Evolutionary conservation across 164 flowering plant species (phyloP).

Genomic region (Echeveria elegans): DNA sequence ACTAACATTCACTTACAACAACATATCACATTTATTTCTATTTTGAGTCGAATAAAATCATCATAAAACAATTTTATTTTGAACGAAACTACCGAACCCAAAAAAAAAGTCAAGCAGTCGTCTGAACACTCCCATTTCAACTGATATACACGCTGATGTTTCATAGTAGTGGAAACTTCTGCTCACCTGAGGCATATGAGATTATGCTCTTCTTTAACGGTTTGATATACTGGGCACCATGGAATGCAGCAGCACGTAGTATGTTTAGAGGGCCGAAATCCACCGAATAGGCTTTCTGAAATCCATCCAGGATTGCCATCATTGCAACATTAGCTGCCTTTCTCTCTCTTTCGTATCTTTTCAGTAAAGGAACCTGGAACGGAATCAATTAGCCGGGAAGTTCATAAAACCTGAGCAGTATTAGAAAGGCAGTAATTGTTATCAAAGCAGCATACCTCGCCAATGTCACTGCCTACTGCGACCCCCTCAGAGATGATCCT

Average conservation of each 20-base stretch:
- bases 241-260: constrained; percentile 74
- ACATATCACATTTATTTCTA: too few species aligned
- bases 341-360: constrained; percentile 75
- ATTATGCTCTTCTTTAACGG: constrained; percentile 75
- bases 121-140: neutral
- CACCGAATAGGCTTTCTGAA: constrained; percentile 86
- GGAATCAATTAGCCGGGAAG: neutral
- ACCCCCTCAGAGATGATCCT: constrained; percentile 71
- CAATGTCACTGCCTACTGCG: constrained; percentile 74
- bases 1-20: too few species aligned
- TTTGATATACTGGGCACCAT: constrained; percentile 59
- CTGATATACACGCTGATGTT: neutral
- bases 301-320: constrained; percentile 84
- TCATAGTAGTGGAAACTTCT: constrained; percentile 46
- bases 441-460: constrained; percentile 50
- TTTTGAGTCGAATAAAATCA: too few species aligned
- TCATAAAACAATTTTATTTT: too few species aligned
- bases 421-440: neutral
- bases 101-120: neutral
- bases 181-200: constrained; percentile 79
- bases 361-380: constrained; percentile 55
- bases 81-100: too few species aligned
- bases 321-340: constrained; percentile 60
- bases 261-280: constrained; percentile 81
- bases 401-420: neutral